Conservation (phyloP, 345 rosid genomes). For the Acer yangbiense region DNA sequence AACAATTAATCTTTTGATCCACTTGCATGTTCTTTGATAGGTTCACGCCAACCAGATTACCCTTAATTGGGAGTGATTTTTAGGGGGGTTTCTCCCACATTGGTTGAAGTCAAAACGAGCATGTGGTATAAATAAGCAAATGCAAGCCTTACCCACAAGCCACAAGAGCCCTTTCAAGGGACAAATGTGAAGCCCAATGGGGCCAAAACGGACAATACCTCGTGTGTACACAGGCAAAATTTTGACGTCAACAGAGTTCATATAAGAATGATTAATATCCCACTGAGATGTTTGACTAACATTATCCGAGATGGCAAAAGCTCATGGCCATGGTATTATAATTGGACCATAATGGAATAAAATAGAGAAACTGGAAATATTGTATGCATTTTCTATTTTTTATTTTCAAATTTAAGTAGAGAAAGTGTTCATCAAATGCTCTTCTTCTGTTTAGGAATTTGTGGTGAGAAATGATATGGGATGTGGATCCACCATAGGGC, state of each 20-base stretch:
- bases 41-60: too few relatives aligned
- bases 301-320: background rate
- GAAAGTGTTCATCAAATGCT: background rate
- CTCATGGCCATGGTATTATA: background rate
- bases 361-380: background rate
- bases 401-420: background rate
- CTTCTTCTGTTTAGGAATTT: conserved; percentile 61
- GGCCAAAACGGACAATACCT: too few relatives aligned
- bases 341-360: background rate
- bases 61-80: too few relatives aligned
- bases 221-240: too few relatives aligned
- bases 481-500: conserved; percentile 97
- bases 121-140: too few relatives aligned
- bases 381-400: background rate
- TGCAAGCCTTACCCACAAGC: too few relatives aligned
- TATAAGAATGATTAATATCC: background rate
- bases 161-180: too few relatives aligned
- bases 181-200: too few relatives aligned
- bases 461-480: conserved; percentile 98
- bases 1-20: too few relatives aligned
- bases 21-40: too few relatives aligned
- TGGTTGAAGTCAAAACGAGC: too few relatives aligned
- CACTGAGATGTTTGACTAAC: background rate
- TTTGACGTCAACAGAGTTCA: background rate
- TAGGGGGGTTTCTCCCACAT: too few relatives aligned